Base-by-base conservation (phyloP, 1,284 basidiomycete genomes). In the Porodaedalea pini region DNA sequence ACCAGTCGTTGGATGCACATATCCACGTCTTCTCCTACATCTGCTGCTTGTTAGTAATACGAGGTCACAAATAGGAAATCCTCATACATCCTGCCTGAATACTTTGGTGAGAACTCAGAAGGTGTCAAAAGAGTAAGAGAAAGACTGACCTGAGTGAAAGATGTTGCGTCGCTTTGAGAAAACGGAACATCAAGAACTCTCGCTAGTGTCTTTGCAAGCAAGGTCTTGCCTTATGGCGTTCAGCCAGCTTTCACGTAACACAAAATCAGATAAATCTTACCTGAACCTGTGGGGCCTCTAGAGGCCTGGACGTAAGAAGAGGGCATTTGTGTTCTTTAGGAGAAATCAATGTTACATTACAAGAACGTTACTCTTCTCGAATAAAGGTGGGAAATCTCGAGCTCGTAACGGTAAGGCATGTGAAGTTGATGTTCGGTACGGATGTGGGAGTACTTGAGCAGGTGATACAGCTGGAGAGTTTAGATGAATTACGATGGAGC, bases 11-110 rank as follows among this genome's bases (percentile, higher is more conserved):
- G 85, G 32, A 97, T 83, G 49, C 90, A 88, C 75, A 88, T 89
- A 62, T 97, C 94, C 1, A 95, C 94, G 67, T 97, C 94, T 66
- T 96, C 94, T 63, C 94, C 94, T 39, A 97, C 91, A 71, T 96
- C 92, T 94, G 65, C 19, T 61, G 34, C 27, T 51, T 21, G 40
- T 15, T 44, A 52, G 57, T 57, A 39, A 13, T 6, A 44, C n/a
- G n/a, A n/a, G 13, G 17, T 19, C 41, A 37, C 45, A 45, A 41
- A 32, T 19, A 49, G 21, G 1, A 44, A 52, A 54, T 39, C 41
- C 19, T 80, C 88, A 70, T 62, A 90, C 88, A 92, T 71, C 89
- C 90, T 19, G 89, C 89, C 88, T 90, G 58, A 41, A 2, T 31
- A 49, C 5, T 56, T 45, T 11, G 49, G 19, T 29, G 15, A 55